phyloP scores from a whole-genome alignment of 257 asterid genomes.

The Solanum dulcamara region DNA sequence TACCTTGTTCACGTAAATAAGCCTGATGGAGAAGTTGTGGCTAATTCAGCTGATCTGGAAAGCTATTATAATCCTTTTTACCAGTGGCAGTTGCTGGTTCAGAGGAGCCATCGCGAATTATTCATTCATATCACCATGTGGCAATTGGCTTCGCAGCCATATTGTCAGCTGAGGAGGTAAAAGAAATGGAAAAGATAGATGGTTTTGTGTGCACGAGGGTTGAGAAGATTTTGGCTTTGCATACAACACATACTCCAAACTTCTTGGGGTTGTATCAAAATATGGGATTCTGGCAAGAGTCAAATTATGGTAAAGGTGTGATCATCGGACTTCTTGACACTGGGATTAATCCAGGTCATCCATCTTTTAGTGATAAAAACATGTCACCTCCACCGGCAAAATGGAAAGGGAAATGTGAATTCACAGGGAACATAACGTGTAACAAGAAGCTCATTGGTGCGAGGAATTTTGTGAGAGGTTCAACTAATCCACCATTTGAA shows the following conservation, averaged over 20 bases:
- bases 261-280: slow-evolving; percentile 10
- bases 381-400: slow-evolving; percentile 10
- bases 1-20: slow-evolving; percentile 10
- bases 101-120: not conserved
- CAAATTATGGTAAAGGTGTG: slow-evolving; percentile 18
- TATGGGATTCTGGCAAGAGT: slow-evolving; percentile 2
- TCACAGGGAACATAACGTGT: not conserved
- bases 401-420: slow-evolving; percentile 23
- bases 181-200: slow-evolving; percentile 8
- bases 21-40: not conserved
- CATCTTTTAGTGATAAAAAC: slow-evolving; percentile 5
- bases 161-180: not conserved
- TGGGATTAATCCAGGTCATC: slow-evolving; percentile 17
- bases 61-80: not conserved
- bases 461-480: not conserved
- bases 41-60: not conserved
- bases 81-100: not conserved
- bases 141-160: slow-evolving; percentile 10
- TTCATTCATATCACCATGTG: slow-evolving; percentile 11
- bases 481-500: not conserved
- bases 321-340: slow-evolving; percentile 20
- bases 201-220: slow-evolving; percentile 3
- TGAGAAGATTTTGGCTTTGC: not conserved
- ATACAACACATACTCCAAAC: slow-evolving; percentile 9
- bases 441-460: slow-evolving; percentile 29